These are phyloP conservation scores for Microbotryum scabiosae DNA, from an alignment of 1,284 basidiomycete genomes.

Conservation along the genomic window DNA sequence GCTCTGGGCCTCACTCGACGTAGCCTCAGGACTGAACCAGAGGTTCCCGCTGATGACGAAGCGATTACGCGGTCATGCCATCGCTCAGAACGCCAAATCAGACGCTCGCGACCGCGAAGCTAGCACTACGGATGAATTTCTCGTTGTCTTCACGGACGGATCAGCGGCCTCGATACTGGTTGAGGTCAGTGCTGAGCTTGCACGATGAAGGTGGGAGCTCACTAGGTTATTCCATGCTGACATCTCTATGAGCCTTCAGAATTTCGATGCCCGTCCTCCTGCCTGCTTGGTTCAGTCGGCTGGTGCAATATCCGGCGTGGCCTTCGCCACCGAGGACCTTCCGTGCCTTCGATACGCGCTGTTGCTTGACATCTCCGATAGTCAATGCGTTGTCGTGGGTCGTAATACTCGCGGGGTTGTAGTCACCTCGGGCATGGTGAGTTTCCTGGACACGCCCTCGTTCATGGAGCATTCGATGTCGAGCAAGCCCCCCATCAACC, in stretches of 20 bases:
- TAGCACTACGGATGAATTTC: constrained; percentile 37
- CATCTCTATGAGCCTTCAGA: constrained; percentile 44
- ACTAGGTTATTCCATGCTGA: neutral
- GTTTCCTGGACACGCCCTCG: no score
- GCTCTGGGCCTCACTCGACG: constrained; percentile 67
- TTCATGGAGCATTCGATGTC: no score
- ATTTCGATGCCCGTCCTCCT: constrained; percentile 80
- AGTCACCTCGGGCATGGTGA: no score
- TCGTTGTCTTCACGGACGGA: constrained; percentile 52
- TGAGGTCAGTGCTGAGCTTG: constrained; percentile 62
- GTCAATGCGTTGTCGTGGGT: no score
- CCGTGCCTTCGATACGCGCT: no score
- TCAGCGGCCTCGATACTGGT: constrained; percentile 49
- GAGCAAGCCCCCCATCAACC: neutral
- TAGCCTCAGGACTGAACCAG: constrained; percentile 43
- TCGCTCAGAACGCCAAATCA: constrained; percentile 45
- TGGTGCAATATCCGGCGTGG: neutral
- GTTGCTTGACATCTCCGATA: no score
- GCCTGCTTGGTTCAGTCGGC: constrained; percentile 52
- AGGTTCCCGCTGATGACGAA: constrained; percentile 40
- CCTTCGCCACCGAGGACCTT: neutral
- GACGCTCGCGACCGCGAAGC: constrained; percentile 35
- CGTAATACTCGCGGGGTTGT: no score
- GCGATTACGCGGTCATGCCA: constrained; percentile 51
- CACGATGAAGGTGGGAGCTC: no score